phyloP scores from a whole-genome alignment of 2,329 filamentous ascomycete species.

The Aureobasidium sp. region DNA sequence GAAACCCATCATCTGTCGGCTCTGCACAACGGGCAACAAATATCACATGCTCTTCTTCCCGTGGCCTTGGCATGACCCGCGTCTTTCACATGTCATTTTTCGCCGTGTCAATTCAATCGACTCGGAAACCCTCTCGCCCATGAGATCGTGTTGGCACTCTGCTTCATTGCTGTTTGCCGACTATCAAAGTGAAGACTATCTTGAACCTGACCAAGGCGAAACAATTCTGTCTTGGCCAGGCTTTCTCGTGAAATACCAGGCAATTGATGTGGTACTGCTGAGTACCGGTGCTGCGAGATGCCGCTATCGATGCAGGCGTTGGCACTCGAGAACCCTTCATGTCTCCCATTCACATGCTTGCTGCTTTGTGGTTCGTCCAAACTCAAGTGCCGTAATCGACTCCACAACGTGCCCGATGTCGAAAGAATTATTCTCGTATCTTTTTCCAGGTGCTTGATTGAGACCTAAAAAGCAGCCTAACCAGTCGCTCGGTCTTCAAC shows the following conservation, averaged over 20 bases:
- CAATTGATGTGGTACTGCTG: background rate
- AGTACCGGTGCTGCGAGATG: background rate
- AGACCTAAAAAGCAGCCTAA: background rate
- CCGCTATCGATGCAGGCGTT: slow-evolving; percentile 4
- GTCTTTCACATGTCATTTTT: slow-evolving; percentile 2
- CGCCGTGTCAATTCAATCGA: no score
- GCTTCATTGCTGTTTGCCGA: background rate
- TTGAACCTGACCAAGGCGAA: no score
- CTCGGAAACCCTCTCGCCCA: background rate
- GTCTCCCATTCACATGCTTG: background rate
- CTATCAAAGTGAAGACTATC: background rate
- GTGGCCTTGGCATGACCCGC: slow-evolving; percentile 1
- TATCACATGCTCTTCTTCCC: slow-evolving; percentile 10
- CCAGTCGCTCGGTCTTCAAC: background rate
- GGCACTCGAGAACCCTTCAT: background rate
- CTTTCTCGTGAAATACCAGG: background rate
- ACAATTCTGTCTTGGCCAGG: background rate
- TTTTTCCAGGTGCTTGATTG: background rate
- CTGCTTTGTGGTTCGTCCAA: background rate
- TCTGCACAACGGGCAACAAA: slow-evolving; percentile 9
- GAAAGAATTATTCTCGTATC: background rate
- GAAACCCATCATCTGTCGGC: slow-evolving; percentile 4
- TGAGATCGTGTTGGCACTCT: background rate
- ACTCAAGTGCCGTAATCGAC: background rate
- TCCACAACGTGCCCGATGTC: background rate